These are phyloP conservation scores for Cerioporus squamosus DNA, from an alignment of 1,284 basidiomycete genomes.

Conservation along the genomic window DNA sequence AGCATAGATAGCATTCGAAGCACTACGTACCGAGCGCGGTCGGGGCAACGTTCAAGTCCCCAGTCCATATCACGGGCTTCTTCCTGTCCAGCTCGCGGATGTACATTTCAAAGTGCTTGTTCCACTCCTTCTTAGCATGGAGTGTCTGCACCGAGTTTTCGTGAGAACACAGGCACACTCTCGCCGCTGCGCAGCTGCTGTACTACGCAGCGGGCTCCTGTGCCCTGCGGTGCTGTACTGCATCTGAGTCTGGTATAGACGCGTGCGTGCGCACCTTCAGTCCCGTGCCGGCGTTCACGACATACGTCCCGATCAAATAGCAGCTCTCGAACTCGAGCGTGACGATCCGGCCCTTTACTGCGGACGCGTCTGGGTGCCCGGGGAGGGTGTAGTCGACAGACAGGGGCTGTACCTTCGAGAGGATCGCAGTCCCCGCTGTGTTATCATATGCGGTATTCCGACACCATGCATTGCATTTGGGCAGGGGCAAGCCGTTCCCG, in stretches of 20 bases:
- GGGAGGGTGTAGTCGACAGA: slow-evolving; percentile 72
- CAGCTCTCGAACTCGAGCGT: slow-evolving; percentile 79
- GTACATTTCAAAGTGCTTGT: slow-evolving; percentile 73
- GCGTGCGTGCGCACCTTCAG: slow-evolving; percentile 61
- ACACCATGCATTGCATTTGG: neutral
- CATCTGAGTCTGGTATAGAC: neutral
- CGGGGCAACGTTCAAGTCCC: slow-evolving; percentile 88
- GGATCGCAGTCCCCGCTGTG: slow-evolving; percentile 83
- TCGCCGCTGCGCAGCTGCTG: neutral
- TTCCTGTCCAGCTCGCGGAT: slow-evolving; percentile 72
- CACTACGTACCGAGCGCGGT: slow-evolving; percentile 61
- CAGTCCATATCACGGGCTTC: slow-evolving; percentile 90
- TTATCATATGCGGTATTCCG: neutral
- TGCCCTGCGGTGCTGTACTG: neutral
- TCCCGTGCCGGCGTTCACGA: slow-evolving; percentile 83
- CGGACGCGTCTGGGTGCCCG: slow-evolving; percentile 65
- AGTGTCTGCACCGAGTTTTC: slow-evolving; percentile 55
- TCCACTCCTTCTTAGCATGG: slow-evolving; percentile 77
- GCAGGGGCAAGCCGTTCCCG: neutral
- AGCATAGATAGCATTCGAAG: neutral
- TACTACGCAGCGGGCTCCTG: neutral
- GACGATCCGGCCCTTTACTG: slow-evolving; percentile 76
- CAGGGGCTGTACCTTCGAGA: slow-evolving; percentile 79
- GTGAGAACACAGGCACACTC: neutral
- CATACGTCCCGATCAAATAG: slow-evolving; percentile 84